A percentile compares a stretch with the other conserved stretches of the same genome.
Evolutionary conservation across 352 stramenopile genomes (phyloP).

Genomic region (Phytophthora podocarpi): DNA sequence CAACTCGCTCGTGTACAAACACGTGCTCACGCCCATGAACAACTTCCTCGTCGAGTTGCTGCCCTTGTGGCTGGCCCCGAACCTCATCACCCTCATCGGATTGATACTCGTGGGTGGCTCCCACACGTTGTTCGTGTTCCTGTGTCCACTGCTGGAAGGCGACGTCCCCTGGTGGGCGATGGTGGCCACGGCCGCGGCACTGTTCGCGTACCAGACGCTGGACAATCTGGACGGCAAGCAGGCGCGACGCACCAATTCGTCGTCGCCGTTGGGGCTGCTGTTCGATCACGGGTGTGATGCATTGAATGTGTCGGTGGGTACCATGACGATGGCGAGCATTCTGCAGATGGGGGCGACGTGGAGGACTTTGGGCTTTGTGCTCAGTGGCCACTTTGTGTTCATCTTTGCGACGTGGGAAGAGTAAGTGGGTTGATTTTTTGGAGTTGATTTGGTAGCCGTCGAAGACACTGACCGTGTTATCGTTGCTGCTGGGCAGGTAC

Average conservation of each 20-base stretch:
- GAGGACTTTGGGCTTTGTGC: constrained; percentile 74
- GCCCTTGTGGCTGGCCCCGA: constrained; percentile 82
- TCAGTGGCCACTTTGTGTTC: constrained; percentile 83
- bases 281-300: constrained; percentile 89
- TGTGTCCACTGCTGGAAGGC: constrained; percentile 76
- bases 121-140: constrained; percentile 68
- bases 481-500: constrained; percentile 61
- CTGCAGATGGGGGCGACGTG: constrained; percentile 80
- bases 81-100: constrained; percentile 82
- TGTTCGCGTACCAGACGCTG: constrained; percentile 85
- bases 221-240: constrained; percentile 90
- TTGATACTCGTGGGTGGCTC: constrained; percentile 67
- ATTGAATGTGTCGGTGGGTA: constrained; percentile 82
- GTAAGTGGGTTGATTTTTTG: constrained; percentile 26
- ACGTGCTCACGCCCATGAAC: constrained; percentile 88
- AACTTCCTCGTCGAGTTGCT: constrained; percentile 78
- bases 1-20: constrained; percentile 89
- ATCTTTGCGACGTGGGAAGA: constrained; percentile 91
- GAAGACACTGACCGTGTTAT: constrained; percentile 3
- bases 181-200: constrained; percentile 52
- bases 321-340: constrained; percentile 82
- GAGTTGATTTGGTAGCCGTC: neutral
- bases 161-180: constrained; percentile 77
- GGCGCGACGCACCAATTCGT: constrained; percentile 77
- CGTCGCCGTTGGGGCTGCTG: constrained; percentile 77